phyloP scores from a whole-genome alignment of 169 alveolate genomes.

The Plasmodium gonderi region DNA sequence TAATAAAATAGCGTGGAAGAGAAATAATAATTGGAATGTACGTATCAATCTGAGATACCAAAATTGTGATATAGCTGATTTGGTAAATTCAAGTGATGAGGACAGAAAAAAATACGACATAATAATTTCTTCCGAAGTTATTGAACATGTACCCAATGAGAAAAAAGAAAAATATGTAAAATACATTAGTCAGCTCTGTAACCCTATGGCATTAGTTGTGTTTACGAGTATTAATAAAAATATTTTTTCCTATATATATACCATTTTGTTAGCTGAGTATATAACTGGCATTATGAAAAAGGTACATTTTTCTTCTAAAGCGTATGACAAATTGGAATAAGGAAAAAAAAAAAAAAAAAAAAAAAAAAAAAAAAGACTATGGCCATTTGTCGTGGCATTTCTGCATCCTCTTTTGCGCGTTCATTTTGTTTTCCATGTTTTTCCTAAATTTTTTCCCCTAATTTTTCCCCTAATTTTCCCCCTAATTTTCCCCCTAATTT shows the following conservation, averaged over 20 bases:
- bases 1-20: neutral
- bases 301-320: neutral
- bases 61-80: constrained; percentile 26
- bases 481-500: neutral
- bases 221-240: constrained; percentile 34
- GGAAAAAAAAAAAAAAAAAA: no score
- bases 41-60: constrained; percentile 9
- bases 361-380: no score
- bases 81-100: neutral
- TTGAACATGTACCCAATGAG: constrained; percentile 42
- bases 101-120: constrained; percentile 23
- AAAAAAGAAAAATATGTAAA: constrained; percentile 11
- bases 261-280: constrained; percentile 23
- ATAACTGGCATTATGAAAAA: constrained; percentile 14
- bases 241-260: constrained; percentile 5
- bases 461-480: neutral
- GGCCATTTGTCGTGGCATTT: neutral
- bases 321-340: neutral
- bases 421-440: neutral
- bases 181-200: constrained; percentile 14
- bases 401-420: neutral
- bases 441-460: neutral
- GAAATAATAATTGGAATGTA: neutral
- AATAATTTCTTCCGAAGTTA: constrained; percentile 41
- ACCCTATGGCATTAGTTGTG: constrained; percentile 8